Percentiles rank a stretch among this genome's conserved stretches.
Conservation (phyloP, 2,329 filamentous ascomycete species). For the Cordyceps javanica region DNA sequence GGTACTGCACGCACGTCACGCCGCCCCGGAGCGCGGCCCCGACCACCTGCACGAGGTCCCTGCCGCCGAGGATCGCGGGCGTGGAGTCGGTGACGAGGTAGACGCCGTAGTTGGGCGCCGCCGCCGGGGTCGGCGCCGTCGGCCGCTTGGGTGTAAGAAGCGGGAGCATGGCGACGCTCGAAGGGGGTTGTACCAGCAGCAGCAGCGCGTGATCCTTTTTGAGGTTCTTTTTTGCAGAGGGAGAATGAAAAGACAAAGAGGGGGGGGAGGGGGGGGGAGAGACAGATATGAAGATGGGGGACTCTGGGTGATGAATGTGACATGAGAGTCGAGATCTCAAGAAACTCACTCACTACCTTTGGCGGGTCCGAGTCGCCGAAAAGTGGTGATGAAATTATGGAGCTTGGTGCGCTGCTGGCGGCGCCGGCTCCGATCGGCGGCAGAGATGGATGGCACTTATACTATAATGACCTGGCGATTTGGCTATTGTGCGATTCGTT, state of each 20-base stretch:
- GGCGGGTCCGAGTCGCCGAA: background rate
- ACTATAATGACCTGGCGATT: background rate
- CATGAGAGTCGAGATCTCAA: background rate
- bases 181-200: too few species aligned
- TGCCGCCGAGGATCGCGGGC: conserved; percentile 68
- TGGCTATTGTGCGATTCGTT: too few species aligned
- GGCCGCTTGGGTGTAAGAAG: conserved; percentile 7
- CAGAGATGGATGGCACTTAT: background rate
- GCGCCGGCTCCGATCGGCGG: conserved; percentile 1
- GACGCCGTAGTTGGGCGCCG: conserved; percentile 64
- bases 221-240: background rate
- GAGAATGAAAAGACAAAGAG: background rate
- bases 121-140: conserved; percentile 24
- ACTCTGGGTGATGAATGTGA: background rate
- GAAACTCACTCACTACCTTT: background rate
- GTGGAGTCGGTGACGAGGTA: conserved; percentile 94
- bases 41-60: conserved; percentile 67
- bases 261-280: background rate
- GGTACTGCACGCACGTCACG: conserved; percentile 81
- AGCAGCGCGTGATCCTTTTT: too few species aligned
- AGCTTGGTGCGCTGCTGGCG: background rate
- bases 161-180: background rate
- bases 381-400: conserved; percentile 9
- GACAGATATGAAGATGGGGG: background rate
- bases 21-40: conserved; percentile 70